Percentiles rank a stretch among this genome's conserved stretches.
Conservation (phyloP, 495 filamentous ascomycete genomes). For the Glarea lozoyensis region DNA sequence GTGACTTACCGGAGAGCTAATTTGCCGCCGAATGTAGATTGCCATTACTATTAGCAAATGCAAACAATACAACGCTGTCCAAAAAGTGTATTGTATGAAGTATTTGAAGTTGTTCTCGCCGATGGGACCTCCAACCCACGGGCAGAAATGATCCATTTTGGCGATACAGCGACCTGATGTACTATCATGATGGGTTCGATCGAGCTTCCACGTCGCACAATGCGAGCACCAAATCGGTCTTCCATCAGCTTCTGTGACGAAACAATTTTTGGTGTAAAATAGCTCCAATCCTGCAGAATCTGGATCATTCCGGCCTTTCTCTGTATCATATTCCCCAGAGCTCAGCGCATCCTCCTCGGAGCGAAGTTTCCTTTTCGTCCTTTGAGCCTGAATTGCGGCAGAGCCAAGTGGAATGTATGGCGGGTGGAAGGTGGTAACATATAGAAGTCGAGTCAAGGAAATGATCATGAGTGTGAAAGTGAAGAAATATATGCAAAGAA, state of each 20-base stretch:
- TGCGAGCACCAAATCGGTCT: slow-evolving; percentile 70
- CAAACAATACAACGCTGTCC: slow-evolving; percentile 57
- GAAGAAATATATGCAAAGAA: slow-evolving; percentile 62
- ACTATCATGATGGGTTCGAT: slow-evolving; percentile 76
- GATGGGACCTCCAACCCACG: slow-evolving; percentile 88
- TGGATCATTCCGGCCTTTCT: slow-evolving; percentile 23
- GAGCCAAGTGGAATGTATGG: slow-evolving; percentile 58
- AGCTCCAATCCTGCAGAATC: slow-evolving; percentile 39
- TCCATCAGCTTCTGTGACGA: slow-evolving; percentile 72
- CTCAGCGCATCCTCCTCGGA: slow-evolving; percentile 17
- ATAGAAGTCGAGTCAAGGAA: slow-evolving; percentile 60
- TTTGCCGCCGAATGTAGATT: slow-evolving; percentile 33
- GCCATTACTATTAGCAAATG: slow-evolving; percentile 53
- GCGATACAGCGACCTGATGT: slow-evolving; percentile 70
- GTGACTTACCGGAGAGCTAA: slow-evolving; percentile 1
- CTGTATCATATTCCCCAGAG: slow-evolving; percentile 14
- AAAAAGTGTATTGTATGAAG: slow-evolving; percentile 77
- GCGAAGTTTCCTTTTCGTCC: slow-evolving; percentile 1
- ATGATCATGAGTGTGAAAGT: slow-evolving; percentile 55
- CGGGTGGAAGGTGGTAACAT: slow-evolving; percentile 55
- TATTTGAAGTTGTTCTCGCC: slow-evolving; percentile 79
- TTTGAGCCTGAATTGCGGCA: slow-evolving; percentile 24
- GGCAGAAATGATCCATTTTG: slow-evolving; percentile 94
- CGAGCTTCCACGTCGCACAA: slow-evolving; percentile 63
- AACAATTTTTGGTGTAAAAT: slow-evolving; percentile 74